A percentile compares a stretch with the other conserved stretches of the same genome.
These are phyloP conservation scores for Albophoma yamanashiensis DNA, from an alignment of 2,329 filamentous ascomycete species.

Conservation along the genomic window DNA sequence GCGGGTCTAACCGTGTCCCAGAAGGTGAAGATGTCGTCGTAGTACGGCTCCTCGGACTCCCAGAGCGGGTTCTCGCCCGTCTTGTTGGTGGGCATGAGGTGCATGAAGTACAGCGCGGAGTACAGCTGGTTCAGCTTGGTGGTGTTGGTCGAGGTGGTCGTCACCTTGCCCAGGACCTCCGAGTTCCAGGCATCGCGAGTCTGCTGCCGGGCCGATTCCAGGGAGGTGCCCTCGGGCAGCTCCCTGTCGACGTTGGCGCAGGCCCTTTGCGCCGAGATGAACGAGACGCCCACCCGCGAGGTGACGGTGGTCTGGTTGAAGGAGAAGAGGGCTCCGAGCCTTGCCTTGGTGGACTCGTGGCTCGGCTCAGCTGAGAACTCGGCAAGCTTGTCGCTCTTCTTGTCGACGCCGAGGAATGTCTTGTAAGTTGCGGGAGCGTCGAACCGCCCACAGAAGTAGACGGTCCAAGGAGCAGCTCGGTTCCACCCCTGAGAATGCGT, in stretches of 20 bases:
- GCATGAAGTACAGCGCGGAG: slow-evolving; percentile 59
- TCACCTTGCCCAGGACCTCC: slow-evolving; percentile 52
- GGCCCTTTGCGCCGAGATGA: slow-evolving; percentile 51
- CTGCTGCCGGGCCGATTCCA: slow-evolving; percentile 32
- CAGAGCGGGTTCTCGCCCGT: slow-evolving; percentile 62
- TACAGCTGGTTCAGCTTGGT: slow-evolving; percentile 53
- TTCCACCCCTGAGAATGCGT: slow-evolving; percentile 45
- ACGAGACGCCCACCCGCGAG: slow-evolving; percentile 56
- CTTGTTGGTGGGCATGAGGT: slow-evolving; percentile 57
- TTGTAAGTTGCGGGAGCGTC: slow-evolving; percentile 31
- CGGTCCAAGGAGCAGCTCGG: slow-evolving; percentile 48
- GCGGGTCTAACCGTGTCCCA: slow-evolving; percentile 37
- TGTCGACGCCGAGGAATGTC: slow-evolving; percentile 29
- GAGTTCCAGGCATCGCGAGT: slow-evolving; percentile 48
- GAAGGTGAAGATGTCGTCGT: slow-evolving; percentile 60
- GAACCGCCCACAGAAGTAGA: slow-evolving; percentile 55
- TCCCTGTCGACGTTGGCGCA: slow-evolving; percentile 47
- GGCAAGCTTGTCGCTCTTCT: slow-evolving; percentile 17
- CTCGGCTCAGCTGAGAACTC: slow-evolving; percentile 19
- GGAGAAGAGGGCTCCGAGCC: slow-evolving; percentile 41
- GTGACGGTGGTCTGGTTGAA: slow-evolving; percentile 36
- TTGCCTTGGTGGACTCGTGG: slow-evolving; percentile 23
- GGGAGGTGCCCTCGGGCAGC: slow-evolving; percentile 34
- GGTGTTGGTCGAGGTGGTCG: slow-evolving; percentile 43
- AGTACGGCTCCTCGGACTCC: slow-evolving; percentile 55